Percentiles rank a stretch among this genome's conserved stretches.
Conservation (phyloP, 2,329 filamentous ascomycete genomes). For the Fusarium clavum region DNA sequence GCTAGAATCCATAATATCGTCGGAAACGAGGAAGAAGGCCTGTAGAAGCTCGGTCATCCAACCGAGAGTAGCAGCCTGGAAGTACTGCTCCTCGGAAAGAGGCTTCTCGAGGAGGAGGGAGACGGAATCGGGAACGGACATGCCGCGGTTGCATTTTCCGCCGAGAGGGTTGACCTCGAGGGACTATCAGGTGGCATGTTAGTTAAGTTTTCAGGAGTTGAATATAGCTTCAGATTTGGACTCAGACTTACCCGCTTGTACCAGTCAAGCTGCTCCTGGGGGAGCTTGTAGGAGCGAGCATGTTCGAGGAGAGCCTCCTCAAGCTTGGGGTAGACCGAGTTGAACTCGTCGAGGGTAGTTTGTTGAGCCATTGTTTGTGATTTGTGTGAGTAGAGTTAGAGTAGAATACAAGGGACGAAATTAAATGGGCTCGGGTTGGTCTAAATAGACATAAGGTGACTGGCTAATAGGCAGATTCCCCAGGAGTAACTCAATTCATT, state of each 20-base stretch:
- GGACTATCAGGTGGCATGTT: constrained; percentile 57
- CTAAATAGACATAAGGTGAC: neutral
- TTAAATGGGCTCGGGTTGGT: neutral
- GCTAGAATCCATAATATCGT: constrained; percentile 98
- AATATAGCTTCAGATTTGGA: constrained; percentile 1
- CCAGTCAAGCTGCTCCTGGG: constrained; percentile 84
- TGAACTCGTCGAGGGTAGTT: constrained; percentile 86
- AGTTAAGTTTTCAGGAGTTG: neutral
- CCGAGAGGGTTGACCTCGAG: constrained; percentile 88
- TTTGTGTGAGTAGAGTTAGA: neutral
- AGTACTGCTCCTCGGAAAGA: constrained; percentile 85
- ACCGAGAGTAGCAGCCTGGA: constrained; percentile 86
- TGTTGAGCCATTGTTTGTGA: constrained; percentile 70
- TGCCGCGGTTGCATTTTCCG: constrained; percentile 98
- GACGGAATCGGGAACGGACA: constrained; percentile 94
- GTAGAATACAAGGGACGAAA: neutral
- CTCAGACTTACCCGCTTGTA: constrained; percentile 75
- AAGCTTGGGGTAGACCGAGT: constrained; percentile 88
- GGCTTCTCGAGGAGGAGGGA: constrained; percentile 79
- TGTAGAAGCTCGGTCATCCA: constrained; percentile 99
- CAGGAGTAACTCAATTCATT: neutral
- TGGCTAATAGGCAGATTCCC: neutral
- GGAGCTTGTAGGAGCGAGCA: constrained; percentile 84
- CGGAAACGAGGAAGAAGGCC: constrained; percentile 97
- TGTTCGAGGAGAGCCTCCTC: constrained; percentile 84